A percentile compares a stretch with the other conserved stretches of the same genome.
phyloP scores from a whole-genome alignment of 2,329 filamentous ascomycete species.

The Xylariales sp. region DNA sequence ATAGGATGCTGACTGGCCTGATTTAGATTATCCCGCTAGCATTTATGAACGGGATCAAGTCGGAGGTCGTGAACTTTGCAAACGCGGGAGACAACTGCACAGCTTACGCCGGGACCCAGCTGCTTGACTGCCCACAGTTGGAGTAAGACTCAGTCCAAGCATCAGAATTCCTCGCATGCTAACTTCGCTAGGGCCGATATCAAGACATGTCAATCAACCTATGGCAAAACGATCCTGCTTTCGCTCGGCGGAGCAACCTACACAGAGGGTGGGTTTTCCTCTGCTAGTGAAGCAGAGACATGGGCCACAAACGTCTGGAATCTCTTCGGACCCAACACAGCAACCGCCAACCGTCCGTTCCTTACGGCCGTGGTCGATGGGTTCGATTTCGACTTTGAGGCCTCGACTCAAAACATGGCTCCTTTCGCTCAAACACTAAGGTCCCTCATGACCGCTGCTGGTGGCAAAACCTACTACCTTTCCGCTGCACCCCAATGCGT shows the following conservation, averaged over 20 bases:
- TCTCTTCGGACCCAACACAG: slow-evolving; percentile 59
- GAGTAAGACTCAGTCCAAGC: slow-evolving; percentile 43
- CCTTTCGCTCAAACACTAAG: slow-evolving; percentile 57
- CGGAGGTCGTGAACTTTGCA: slow-evolving; percentile 56
- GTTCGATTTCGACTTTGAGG: slow-evolving; percentile 74
- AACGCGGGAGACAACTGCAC: slow-evolving; percentile 59
- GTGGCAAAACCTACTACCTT: slow-evolving; percentile 51
- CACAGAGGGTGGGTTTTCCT: slow-evolving; percentile 61
- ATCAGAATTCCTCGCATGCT: slow-evolving; percentile 3
- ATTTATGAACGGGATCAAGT: slow-evolving; percentile 54
- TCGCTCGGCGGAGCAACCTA: slow-evolving; percentile 70
- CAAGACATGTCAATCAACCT: slow-evolving; percentile 52
- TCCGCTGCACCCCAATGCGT: slow-evolving; percentile 65
- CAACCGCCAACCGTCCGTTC: slow-evolving; percentile 57
- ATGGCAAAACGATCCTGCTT: slow-evolving; percentile 66
- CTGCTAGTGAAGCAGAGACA: slow-evolving; percentile 42
- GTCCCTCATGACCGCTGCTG: slow-evolving; percentile 45
- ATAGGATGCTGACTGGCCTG: slow-evolving; percentile 5
- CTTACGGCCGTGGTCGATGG: slow-evolving; percentile 63
- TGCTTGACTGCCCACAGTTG: slow-evolving; percentile 59
- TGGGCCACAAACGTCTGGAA: slow-evolving; percentile 63
- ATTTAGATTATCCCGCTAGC: slow-evolving; percentile 57
- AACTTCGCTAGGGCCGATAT: slow-evolving; percentile 39
- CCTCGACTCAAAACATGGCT: slow-evolving; percentile 52
- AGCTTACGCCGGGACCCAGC: slow-evolving; percentile 49